Conservation (phyloP, 495 filamentous ascomycete genomes). For the Lasiosphaeriaceae sp. region DNA sequence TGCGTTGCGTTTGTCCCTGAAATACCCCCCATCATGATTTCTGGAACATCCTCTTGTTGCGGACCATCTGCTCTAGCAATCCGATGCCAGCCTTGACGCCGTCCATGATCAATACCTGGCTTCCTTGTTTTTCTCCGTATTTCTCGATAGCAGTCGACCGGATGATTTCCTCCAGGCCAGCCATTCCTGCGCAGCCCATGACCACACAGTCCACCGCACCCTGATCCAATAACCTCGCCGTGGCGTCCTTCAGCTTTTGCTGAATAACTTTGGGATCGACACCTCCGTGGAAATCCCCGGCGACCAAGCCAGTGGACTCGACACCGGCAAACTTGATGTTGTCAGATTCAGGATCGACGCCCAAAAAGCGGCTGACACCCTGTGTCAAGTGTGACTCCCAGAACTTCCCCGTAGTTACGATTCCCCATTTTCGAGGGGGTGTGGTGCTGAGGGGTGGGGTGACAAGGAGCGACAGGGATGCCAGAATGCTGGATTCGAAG, state of each 20-base stretch:
- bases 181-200: conserved; percentile 89
- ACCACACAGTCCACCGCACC: conserved; percentile 62
- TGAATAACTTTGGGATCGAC: conserved; percentile 60
- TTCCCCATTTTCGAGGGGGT: conserved; percentile 64
- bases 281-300: conserved; percentile 71
- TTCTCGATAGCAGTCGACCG: conserved; percentile 61
- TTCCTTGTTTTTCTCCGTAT: conserved; percentile 58
- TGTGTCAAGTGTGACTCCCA: conserved; percentile 71
- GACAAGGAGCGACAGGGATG: conserved; percentile 47
- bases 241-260: conserved; percentile 63
- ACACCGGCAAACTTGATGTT: conserved; percentile 65
- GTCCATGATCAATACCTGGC: conserved; percentile 69
- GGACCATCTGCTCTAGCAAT: conserved; percentile 57
- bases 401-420: conserved; percentile 79
- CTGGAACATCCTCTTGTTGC: conserved; percentile 34
- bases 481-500: conserved; percentile 72
- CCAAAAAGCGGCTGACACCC: conserved; percentile 58
- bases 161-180: conserved; percentile 78
- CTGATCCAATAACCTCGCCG: conserved; percentile 55
- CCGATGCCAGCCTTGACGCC: conserved; percentile 77
- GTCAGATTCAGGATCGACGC: conserved; percentile 19
- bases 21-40: conserved; percentile 5
- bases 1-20: background rate
- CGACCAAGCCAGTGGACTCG: conserved; percentile 77
- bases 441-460: conserved; percentile 9